Conservation (phyloP, 78 protist species). For the Andalucia godoyi region DNA sequence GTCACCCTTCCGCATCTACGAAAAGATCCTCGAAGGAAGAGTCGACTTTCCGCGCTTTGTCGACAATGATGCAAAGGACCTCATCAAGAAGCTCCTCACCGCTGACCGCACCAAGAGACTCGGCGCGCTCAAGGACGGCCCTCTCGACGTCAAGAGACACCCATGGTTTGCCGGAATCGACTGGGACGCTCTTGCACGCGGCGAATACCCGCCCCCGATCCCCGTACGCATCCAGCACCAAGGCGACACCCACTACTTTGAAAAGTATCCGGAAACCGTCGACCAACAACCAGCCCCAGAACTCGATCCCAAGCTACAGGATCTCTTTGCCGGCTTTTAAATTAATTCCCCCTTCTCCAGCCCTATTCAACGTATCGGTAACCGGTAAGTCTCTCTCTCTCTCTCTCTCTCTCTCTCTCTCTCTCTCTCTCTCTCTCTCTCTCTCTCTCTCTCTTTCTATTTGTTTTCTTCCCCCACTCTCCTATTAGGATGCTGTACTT, state of each 20-base stretch:
- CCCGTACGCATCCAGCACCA: constrained; percentile 22
- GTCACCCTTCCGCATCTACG: constrained; percentile 66
- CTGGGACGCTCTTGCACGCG: constrained; percentile 52
- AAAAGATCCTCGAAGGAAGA: constrained; percentile 71
- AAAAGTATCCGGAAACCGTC: constrained; percentile 35
- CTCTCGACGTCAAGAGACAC: constrained; percentile 78
- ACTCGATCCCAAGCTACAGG: background rate
- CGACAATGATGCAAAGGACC: constrained; percentile 61
- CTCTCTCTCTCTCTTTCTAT: no score
- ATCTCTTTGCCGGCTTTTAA: background rate
- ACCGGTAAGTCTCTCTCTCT: no score
- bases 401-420: no score
- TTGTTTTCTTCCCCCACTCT: no score
- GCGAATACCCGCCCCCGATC: constrained; percentile 39
- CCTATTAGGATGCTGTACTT: no score
- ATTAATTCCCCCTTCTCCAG: no score
- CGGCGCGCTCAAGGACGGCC: constrained; percentile 78
- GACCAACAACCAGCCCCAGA: no score
- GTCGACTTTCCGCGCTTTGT: constrained; percentile 72
- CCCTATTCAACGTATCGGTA: no score
- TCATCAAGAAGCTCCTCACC: constrained; percentile 63
- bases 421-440: no score
- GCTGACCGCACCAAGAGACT: constrained; percentile 74
- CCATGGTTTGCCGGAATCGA: constrained; percentile 68
- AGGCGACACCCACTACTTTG: constrained; percentile 67